These are phyloP conservation scores for Zygosaccharomyces rouxii DNA, from an alignment of 805 yeast genomes.

Conservation along the genomic window DNA sequence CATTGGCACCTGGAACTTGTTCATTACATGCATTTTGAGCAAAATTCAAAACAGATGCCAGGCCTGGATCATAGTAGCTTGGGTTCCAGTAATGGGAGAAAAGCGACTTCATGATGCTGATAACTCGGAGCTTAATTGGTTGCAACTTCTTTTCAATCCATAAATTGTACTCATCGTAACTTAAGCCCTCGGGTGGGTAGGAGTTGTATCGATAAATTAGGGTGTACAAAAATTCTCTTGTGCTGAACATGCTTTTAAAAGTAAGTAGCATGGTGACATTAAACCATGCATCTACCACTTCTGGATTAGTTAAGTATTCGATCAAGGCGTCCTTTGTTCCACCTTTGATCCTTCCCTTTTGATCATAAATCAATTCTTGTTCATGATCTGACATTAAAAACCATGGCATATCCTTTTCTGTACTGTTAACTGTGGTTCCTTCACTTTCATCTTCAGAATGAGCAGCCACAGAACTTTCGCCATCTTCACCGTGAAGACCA, in stretches of 20 bases:
- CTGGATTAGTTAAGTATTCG: slow-evolving; percentile 76
- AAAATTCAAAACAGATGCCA: slow-evolving; percentile 39
- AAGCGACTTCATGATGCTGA: slow-evolving; percentile 61
- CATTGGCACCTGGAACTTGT: slow-evolving; percentile 42
- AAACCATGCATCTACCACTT: slow-evolving; percentile 55
- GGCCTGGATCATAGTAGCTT: slow-evolving; percentile 47
- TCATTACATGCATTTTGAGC: slow-evolving; percentile 39
- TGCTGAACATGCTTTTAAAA: slow-evolving; percentile 67
- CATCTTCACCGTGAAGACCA: slow-evolving; percentile 15
- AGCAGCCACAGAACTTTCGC: background rate
- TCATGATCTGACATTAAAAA: slow-evolving; percentile 65
- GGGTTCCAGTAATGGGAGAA: slow-evolving; percentile 68
- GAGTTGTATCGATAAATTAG: slow-evolving; percentile 62
- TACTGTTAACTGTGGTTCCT: slow-evolving; percentile 31
- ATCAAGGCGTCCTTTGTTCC: slow-evolving; percentile 77
- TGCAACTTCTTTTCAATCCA: slow-evolving; percentile 72
- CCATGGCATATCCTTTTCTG: slow-evolving; percentile 57
- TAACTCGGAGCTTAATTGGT: slow-evolving; percentile 62
- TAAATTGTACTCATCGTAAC: slow-evolving; percentile 70
- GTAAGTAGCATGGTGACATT: slow-evolving; percentile 68
- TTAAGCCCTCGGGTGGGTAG: slow-evolving; percentile 82
- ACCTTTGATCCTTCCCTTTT: slow-evolving; percentile 71
- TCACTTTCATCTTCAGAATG: slow-evolving; percentile 7
- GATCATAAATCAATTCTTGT: slow-evolving; percentile 53
- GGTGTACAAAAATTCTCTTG: slow-evolving; percentile 55